A percentile compares a stretch with the other conserved stretches of the same genome.
Evolutionary conservation across 2,329 filamentous ascomycete genomes (phyloP).

Genomic region (Pestalotiopsis sp.): DNA sequence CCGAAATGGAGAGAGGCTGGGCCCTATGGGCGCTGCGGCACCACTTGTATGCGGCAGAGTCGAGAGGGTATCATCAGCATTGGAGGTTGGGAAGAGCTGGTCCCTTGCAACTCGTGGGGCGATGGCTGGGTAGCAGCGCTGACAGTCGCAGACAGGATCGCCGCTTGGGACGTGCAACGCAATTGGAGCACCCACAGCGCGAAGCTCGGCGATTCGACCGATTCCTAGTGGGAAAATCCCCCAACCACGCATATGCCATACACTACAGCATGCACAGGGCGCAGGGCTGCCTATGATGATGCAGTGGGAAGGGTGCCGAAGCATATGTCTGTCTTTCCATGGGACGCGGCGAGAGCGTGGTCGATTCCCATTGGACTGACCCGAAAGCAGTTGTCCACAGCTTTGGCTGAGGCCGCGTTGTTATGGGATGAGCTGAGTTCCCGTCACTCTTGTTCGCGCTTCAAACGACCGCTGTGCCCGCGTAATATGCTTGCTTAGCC

Average conservation of each 20-base stretch:
- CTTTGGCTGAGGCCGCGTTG: conserved; percentile 11
- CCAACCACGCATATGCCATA: no score
- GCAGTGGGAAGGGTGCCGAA: conserved; percentile 6
- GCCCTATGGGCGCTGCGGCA: not conserved
- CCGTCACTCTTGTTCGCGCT: not conserved
- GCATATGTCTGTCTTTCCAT: conserved; percentile 11
- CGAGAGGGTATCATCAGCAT: not conserved
- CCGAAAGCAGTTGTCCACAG: not conserved
- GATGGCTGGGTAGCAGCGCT: conserved; percentile 14
- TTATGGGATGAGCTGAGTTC: not conserved
- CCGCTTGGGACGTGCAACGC: conserved; percentile 9
- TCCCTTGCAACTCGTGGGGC: not conserved
- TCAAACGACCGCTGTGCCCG: not conserved
- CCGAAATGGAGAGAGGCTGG: not conserved
- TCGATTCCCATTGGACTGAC: conserved; percentile 11
- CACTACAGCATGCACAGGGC: conserved; percentile 3
- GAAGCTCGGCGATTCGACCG: conserved; percentile 4
- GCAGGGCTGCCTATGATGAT: not conserved
- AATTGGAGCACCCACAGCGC: conserved; percentile 10
- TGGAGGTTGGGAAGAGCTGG: conserved; percentile 5
- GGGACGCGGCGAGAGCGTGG: conserved; percentile 13
- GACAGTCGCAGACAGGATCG: not conserved
- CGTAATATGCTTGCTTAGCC: not conserved
- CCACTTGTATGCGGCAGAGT: not conserved
- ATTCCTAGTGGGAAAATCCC: not conserved